Evolutionary conservation across 2,329 filamentous ascomycete genomes (phyloP), one percentile per base, ranked within the genome.

Genomic region (Nothopassalora personata): DNA sequence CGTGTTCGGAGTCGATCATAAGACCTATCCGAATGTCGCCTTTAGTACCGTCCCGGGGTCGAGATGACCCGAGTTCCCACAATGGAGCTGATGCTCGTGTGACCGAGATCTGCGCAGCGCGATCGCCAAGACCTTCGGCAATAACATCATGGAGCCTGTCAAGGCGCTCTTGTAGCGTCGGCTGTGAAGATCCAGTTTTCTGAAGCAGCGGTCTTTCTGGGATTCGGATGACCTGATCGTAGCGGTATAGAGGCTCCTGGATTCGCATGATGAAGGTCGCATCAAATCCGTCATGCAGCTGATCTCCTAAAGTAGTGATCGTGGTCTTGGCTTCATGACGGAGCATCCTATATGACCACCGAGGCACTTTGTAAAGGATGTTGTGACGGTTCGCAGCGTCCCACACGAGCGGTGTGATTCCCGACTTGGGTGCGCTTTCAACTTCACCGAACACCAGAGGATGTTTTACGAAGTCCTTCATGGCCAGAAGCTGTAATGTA

Each of bases 361-460:
- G 76, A 0, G 86, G 88, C 89, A 97, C 96, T 74, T 96, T 97
- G 77, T 87, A 97, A 5, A 96, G 77, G 19, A 97, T 70, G 66
- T 99, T 99, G 57, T 95, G 78, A 31, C 86, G 83, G 62, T 89
- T 83, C 27, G 79, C 78, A 0, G 85, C 84, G 71, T 97, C 93
- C 70, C 89, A 96, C 52, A 97, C 78, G 31, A 92, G 81, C 0
- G 94, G 92, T 0, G 79, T 76, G 57, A 72, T 73, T 11, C 74
- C 80, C 64, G 75, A 67, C 8, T 72, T 61, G 73, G 60, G 60
- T 54, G 72, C 50, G 55, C 70, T 66, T 45, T 28, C 69, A 64
- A 59, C 78, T 13, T 80, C 67, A 70, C 74, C 68, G 66, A 80
- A 66, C 59, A 85, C 68, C 62, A 79, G 61, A 70, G 85, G 64